phyloP scores from a whole-genome alignment of 75 land plant species.

The Picea glauca region DNA sequence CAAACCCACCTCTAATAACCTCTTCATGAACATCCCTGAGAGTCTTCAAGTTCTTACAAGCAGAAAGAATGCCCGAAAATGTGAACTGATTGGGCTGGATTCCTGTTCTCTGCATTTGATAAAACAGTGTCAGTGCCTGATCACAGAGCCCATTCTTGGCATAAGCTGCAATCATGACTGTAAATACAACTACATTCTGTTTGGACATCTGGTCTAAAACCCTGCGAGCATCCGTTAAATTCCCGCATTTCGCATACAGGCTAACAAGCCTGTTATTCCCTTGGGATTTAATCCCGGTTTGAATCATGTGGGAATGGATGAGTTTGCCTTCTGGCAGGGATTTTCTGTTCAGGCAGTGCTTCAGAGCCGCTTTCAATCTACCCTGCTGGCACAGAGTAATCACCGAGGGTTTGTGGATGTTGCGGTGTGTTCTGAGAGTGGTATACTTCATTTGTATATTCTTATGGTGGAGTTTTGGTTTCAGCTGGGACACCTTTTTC shows the following conservation, averaged over 20 bases:
- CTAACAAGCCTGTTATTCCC: conserved; percentile 16
- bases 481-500: too few relatives aligned
- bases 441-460: too few relatives aligned
- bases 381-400: too few relatives aligned
- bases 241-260: conserved; percentile 20
- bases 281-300: neutral
- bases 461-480: too few relatives aligned
- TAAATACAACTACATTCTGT: conserved; percentile 18
- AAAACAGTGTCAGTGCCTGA: conserved; percentile 8
- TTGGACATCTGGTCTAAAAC: conserved; percentile 20
- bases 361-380: too few relatives aligned
- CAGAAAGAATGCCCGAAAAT: conserved; percentile 13
- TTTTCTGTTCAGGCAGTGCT: too few relatives aligned
- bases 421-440: too few relatives aligned
- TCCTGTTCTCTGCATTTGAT: conserved; percentile 9
- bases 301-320: conserved; percentile 12
- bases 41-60: conserved; percentile 20
- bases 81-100: conserved; percentile 12
- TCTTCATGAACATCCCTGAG: conserved; percentile 36
- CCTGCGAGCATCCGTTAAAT: conserved; percentile 6
- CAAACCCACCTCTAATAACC: conserved; percentile 31
- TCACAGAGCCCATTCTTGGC: conserved; percentile 11
- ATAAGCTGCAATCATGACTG: conserved; percentile 21
- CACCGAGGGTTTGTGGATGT: too few relatives aligned
- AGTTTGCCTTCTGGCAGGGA: conserved; percentile 7